Percentiles rank a stretch among this genome's conserved stretches.
phyloP scores from a whole-genome alignment of 257 asterid species.

The Leptodermis oblonga region DNA sequence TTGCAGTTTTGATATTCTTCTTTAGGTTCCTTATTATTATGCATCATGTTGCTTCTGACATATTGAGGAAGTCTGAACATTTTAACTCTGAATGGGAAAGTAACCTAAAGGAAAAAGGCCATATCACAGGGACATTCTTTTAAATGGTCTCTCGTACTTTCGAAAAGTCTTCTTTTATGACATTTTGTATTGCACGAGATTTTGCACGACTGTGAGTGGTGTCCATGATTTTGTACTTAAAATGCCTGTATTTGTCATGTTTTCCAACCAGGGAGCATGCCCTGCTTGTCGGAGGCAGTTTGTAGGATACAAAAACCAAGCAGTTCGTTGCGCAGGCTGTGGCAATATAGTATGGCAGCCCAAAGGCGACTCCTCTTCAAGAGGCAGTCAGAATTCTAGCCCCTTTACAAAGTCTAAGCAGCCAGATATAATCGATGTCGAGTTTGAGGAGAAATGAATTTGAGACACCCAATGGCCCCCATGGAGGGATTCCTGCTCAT shows the following conservation, averaged over 20 bases:
- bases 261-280: slow-evolving; percentile 74
- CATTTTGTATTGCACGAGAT: not conserved
- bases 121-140: not conserved
- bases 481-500: slow-evolving; percentile 14
- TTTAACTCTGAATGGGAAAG: not conserved
- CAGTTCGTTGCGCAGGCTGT: slow-evolving; percentile 77
- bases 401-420: slow-evolving; percentile 70
- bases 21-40: no score
- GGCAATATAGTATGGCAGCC: slow-evolving; percentile 96
- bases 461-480: slow-evolving; percentile 16
- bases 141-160: not conserved
- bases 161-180: not conserved
- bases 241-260: not conserved
- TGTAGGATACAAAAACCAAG: slow-evolving; percentile 79
- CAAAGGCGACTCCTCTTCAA: slow-evolving; percentile 55
- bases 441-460: slow-evolving; percentile 82
- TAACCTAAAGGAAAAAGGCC: no score
- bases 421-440: slow-evolving; percentile 85
- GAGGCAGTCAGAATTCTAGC: slow-evolving; percentile 52
- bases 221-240: not conserved
- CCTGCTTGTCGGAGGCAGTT: slow-evolving; percentile 89
- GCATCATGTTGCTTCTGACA: not conserved
- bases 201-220: not conserved
- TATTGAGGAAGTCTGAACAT: not conserved
- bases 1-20: not conserved